A percentile compares a stretch with the other conserved stretches of the same genome.
Evolutionary conservation across 306 rosid species (phyloP).

Genomic region (Aeschynomene evenia): DNA sequence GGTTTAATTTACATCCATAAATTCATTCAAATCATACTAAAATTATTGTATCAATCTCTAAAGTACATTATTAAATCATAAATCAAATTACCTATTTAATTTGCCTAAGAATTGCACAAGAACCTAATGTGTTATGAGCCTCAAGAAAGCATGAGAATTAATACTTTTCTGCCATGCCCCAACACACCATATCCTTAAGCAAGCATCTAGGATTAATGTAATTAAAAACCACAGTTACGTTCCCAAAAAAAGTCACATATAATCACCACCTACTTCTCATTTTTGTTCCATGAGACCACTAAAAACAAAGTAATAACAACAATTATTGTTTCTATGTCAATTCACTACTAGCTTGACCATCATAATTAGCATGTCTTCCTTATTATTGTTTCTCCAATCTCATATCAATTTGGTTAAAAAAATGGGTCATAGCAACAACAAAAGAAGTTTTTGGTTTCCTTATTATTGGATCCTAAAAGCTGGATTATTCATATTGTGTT

Average conservation of each 20-base stretch:
- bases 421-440: slow-evolving; percentile 37
- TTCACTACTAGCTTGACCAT: not conserved
- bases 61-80: too few relatives aligned
- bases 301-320: not conserved
- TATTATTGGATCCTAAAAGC: slow-evolving; percentile 37
- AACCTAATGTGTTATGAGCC: not conserved
- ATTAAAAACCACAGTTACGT: slow-evolving; percentile 25
- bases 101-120: not conserved
- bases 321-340: slow-evolving; percentile 1
- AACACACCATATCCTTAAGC: slow-evolving; percentile 35
- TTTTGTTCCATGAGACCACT: slow-evolving; percentile 22
- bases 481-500: slow-evolving; percentile 43
- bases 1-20: too few relatives aligned
- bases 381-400: slow-evolving; percentile 6
- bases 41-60: too few relatives aligned
- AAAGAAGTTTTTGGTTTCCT: slow-evolving; percentile 29
- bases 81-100: not conserved
- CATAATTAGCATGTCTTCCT: slow-evolving; percentile 15
- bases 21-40: too few relatives aligned
- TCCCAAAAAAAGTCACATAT: slow-evolving; percentile 34
- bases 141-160: slow-evolving; percentile 27
- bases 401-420: slow-evolving; percentile 26
- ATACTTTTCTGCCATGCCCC: slow-evolving; percentile 39
- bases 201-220: slow-evolving; percentile 50
- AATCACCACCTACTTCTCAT: not conserved